Base-by-base conservation (phyloP, 495 filamentous ascomycete species). In the Podospora anserina region DNA sequence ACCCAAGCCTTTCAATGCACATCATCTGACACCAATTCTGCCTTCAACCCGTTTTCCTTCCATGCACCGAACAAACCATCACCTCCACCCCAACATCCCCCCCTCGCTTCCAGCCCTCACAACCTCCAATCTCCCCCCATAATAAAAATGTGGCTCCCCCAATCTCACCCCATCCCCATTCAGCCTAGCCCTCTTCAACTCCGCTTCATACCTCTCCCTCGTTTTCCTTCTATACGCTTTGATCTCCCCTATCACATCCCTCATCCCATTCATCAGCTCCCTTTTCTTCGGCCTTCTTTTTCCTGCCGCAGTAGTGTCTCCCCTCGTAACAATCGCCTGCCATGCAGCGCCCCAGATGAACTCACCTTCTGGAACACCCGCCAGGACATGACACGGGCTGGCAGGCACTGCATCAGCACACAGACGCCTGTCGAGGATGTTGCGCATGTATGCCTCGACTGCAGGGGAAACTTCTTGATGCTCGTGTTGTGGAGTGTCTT, bases 281-380 rank as follows among this genome's bases (percentile, higher is more conserved):
- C 13, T 56, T 11, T 30, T 64, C 23, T 65, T 66, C 2, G 76
- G 75, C 53, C 61, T 68, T 56, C 5, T 44, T 20, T 11, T 11
- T 49, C 39, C 15, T 49, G 7, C 9, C 39, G 27, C 18, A 23
- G 23, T 23, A 23, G 23, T 19, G 2, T 23, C 18, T 11, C 19
- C 27, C 19, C 26, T 9, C 16, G 72, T 5, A 72, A 79, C 44
- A 55, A 82, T 79, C 6, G 77, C 73, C 26, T 78, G 73, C 82
- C 82, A 84, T 13, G 81, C 81, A 0, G 69, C 77, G 27, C 73
- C 62, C 65, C 79, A 84, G 26, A 84, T 68, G 44, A 70, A 76
- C 15, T 65, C 63, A 1, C 78, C 66, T 7, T 71, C 49, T 20
- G 82, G 82, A 59, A 79, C 80, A 7, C 82, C 82, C 0, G 81